phyloP scores from a whole-genome alignment of 176 grass and related monocot genomes.

The Musa troglodytarum region DNA sequence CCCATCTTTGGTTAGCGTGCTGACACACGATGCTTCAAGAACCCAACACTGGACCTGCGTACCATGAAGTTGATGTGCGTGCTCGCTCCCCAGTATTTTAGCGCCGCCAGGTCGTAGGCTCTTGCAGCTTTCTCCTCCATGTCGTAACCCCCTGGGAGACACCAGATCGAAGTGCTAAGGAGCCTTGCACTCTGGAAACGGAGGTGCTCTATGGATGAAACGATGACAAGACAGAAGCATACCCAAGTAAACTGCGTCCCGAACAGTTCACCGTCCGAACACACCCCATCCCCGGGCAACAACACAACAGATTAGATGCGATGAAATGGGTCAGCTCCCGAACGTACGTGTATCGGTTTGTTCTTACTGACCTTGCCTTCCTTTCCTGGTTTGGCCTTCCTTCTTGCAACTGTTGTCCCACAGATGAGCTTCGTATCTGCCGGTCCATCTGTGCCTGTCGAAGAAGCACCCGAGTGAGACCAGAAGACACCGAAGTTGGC shows the following conservation, averaged over 20 bases:
- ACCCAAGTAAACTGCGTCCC: slow-evolving; percentile 94
- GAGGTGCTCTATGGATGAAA: background rate
- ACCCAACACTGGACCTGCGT: background rate
- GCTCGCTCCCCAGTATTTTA: slow-evolving; percentile 65
- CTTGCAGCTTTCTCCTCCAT: slow-evolving; percentile 77
- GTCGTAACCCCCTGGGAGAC: slow-evolving; percentile 76
- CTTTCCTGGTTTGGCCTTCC: slow-evolving; percentile 95
- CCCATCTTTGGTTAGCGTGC: background rate
- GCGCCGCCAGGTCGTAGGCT: slow-evolving; percentile 72
- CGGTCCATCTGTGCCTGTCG: slow-evolving; percentile 99
- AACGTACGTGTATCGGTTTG: background rate
- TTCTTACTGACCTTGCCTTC: slow-evolving; percentile 67
- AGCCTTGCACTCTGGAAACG: background rate
- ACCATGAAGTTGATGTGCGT: slow-evolving; percentile 71
- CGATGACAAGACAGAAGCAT: slow-evolving; percentile 8
- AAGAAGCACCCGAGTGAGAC: background rate
- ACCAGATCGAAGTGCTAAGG: background rate
- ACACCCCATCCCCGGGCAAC: slow-evolving; percentile 1
- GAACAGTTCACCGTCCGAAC: background rate
- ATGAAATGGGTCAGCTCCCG: background rate
- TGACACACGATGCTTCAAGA: background rate
- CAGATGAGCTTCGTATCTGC: slow-evolving; percentile 97
- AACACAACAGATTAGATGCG: background rate
- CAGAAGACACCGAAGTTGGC: no score
- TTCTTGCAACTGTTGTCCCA: slow-evolving; percentile 99